Conservation (phyloP, 2,329 filamentous ascomycete genomes). For the Fusarium liriodendri region DNA sequence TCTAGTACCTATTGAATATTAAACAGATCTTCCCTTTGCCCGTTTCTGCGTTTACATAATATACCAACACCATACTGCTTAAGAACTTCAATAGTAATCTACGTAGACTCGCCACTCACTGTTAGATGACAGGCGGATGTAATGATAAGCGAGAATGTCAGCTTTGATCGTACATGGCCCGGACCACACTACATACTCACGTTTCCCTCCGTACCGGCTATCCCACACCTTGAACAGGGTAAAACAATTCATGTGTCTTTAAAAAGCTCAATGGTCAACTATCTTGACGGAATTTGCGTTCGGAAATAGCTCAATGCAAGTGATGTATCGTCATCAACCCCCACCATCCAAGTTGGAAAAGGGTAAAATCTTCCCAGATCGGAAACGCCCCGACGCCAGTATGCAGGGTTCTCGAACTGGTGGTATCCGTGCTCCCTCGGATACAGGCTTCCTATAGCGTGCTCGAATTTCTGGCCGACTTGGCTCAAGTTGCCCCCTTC, state of each 20-base stretch:
- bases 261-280: rapidly evolving
- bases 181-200: no score
- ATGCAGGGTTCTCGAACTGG: not conserved
- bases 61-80: no score
- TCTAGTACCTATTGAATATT: not conserved
- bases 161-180: no score
- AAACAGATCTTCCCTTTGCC: not conserved
- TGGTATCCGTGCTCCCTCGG: not conserved
- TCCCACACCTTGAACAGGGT: not conserved
- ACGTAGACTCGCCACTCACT: no score
- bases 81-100: no score
- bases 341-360: not conserved
- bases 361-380: not conserved
- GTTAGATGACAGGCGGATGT: no score
- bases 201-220: no score
- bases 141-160: no score
- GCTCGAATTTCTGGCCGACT: not conserved
- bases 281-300: not conserved
- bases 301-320: not conserved
- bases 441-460: conserved; percentile 1
- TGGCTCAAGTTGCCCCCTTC: not conserved
- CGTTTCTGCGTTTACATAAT: no score
- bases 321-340: not conserved
- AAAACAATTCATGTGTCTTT: no score
- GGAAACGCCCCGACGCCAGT: not conserved